phyloP scores from a whole-genome alignment of 345 rosid genomes.

The Aquilaria sinensis region DNA sequence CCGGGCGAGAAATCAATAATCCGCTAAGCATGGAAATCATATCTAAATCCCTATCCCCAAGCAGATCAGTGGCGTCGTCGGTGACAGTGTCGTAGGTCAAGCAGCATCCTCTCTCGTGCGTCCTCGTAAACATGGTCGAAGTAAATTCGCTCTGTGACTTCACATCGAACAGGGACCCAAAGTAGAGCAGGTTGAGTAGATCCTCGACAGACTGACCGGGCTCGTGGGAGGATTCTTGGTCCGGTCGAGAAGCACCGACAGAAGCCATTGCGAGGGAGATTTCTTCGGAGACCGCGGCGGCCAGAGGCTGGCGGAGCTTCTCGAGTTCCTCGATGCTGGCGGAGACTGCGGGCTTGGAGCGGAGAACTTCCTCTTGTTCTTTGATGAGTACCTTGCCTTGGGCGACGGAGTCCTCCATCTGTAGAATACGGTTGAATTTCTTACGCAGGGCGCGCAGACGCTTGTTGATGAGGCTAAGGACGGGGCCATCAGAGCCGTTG shows the following conservation, averaged over 20 bases:
- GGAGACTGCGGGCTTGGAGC: constrained; percentile 61
- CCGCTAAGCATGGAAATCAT: constrained; percentile 56
- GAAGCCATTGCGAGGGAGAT: constrained; percentile 31
- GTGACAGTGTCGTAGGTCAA: constrained; percentile 86
- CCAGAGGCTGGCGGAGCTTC: constrained; percentile 68
- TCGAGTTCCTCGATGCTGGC: constrained; percentile 83
- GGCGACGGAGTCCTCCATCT: constrained; percentile 72
- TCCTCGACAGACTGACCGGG: constrained; percentile 35
- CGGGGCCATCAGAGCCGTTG: constrained; percentile 61
- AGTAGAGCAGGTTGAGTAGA: constrained; percentile 72
- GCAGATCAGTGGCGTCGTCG: constrained; percentile 88
- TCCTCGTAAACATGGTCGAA: constrained; percentile 71
- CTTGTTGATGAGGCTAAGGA: constrained; percentile 71
- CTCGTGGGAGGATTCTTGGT: constrained; percentile 10
- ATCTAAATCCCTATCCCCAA: constrained; percentile 81
- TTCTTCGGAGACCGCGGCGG: constrained; percentile 68
- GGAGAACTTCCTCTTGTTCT: constrained; percentile 86
- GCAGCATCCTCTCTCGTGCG: constrained; percentile 88
- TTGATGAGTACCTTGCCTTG: constrained; percentile 79
- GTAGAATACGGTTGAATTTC: constrained; percentile 71
- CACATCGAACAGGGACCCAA: constrained; percentile 77
- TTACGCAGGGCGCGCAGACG: constrained; percentile 91
- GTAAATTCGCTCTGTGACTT: constrained; percentile 75
- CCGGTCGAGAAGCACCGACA: constrained; percentile 13
- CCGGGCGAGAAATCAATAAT: constrained; percentile 70